Percentiles rank a stretch among this genome's conserved stretches.
These are phyloP conservation scores for Batrachochytrium dendrobatidis DNA, from an alignment of 371 early-diverging fungal species.

Conservation along the genomic window DNA sequence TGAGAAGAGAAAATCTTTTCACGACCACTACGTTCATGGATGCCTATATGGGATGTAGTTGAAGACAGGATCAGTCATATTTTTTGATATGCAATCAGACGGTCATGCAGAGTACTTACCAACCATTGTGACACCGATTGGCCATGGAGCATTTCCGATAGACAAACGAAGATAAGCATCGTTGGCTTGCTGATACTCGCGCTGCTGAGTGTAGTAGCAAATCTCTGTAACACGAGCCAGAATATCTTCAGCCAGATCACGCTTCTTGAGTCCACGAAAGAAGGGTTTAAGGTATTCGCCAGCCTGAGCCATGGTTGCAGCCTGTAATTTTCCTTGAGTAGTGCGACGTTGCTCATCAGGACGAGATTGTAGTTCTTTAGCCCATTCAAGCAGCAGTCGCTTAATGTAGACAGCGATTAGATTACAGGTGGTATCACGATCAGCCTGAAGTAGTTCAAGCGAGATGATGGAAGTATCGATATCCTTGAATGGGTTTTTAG, in stretches of 20 bases:
- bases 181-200: slow-evolving; percentile 89
- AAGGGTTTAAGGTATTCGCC: slow-evolving; percentile 86
- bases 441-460: slow-evolving; percentile 57
- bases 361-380: slow-evolving; percentile 64
- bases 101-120: slow-evolving; percentile 34
- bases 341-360: slow-evolving; percentile 67
- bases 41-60: slow-evolving; percentile 62
- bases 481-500: slow-evolving; percentile 13
- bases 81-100: no score
- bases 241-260: slow-evolving; percentile 75
- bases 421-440: slow-evolving; percentile 64
- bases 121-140: slow-evolving; percentile 92
- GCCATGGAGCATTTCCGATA: slow-evolving; percentile 98
- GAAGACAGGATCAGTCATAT: no score
- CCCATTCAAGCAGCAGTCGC: slow-evolving; percentile 83
- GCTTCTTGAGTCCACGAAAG: slow-evolving; percentile 73
- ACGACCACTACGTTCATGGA: slow-evolving; percentile 93
- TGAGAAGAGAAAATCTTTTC: slow-evolving; percentile 92
- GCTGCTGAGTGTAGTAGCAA: slow-evolving; percentile 65
- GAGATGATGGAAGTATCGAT: slow-evolving; percentile 56
- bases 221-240: slow-evolving; percentile 85
- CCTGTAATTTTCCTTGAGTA: slow-evolving; percentile 72
- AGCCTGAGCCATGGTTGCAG: slow-evolving; percentile 73
- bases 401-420: slow-evolving; percentile 78
- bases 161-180: slow-evolving; percentile 88